phyloP scores from a whole-genome alignment of 2,329 filamentous ascomycete genomes.

The Alternaria solani region DNA sequence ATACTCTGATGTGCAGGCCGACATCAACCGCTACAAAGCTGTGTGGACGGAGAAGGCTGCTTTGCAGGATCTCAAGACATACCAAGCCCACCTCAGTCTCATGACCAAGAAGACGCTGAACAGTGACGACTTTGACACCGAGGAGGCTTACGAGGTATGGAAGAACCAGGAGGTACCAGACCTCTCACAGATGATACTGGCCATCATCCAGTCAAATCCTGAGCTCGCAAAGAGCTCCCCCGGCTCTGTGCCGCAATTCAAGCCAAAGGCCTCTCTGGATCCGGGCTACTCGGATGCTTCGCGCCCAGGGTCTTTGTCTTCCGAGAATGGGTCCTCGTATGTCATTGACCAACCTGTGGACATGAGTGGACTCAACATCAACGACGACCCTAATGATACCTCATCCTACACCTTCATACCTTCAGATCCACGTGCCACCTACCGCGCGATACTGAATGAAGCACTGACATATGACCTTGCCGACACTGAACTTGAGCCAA shows the following conservation, averaged over 20 bases:
- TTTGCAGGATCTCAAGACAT: conserved; percentile 88
- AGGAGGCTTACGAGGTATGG: conserved; percentile 89
- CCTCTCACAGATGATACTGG: conserved; percentile 90
- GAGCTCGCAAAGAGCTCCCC: conserved; percentile 81
- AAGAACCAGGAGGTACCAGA: conserved; percentile 88
- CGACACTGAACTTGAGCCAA: conserved; percentile 61
- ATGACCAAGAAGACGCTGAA: conserved; percentile 79
- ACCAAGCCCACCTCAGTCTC: conserved; percentile 86
- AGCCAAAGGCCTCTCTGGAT: conserved; percentile 53
- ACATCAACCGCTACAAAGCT: conserved; percentile 82
- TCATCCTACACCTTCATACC: conserved; percentile 89
- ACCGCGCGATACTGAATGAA: conserved; percentile 81
- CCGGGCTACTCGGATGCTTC: conserved; percentile 57
- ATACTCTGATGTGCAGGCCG: conserved; percentile 80
- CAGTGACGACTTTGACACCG: conserved; percentile 86
- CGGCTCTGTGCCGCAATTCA: conserved; percentile 66
- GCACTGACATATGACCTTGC: conserved; percentile 71
- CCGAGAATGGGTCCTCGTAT: conserved; percentile 59
- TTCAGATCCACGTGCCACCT: conserved; percentile 80
- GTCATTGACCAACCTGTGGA: conserved; percentile 73
- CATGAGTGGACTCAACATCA: conserved; percentile 71
- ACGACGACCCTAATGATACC: conserved; percentile 61
- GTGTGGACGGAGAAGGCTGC: conserved; percentile 93
- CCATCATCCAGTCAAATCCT: conserved; percentile 85
- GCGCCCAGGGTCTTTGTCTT: conserved; percentile 56